Evolutionary conservation across 176 grass and related monocot genomes (phyloP).

Genomic region (Aegilops bicornis): DNA sequence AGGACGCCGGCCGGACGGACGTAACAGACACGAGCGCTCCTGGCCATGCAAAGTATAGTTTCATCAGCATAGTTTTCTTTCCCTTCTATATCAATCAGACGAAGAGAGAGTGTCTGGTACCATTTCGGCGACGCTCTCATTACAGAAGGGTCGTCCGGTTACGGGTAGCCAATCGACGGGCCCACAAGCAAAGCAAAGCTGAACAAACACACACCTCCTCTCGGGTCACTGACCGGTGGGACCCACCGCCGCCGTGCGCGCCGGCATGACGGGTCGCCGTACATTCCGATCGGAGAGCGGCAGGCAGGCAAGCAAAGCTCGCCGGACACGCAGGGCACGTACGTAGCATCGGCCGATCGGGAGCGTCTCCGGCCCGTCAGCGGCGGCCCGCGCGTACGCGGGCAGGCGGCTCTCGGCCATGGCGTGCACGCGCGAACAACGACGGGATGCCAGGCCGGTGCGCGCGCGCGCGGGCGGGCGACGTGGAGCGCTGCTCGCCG

Average conservation of each 20-base stretch:
- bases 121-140: background rate
- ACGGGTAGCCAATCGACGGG: too few species aligned
- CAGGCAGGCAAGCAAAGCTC: too few species aligned
- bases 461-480: background rate
- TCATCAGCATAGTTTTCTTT: background rate
- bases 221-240: too few species aligned
- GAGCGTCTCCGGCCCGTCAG: background rate
- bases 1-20: background rate
- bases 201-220: too few species aligned
- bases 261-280: too few species aligned
- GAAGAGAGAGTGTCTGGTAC: background rate
- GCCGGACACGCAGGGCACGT: too few species aligned
- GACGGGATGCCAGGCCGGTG: background rate
- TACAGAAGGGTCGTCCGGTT: background rate
- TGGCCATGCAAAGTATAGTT: slow-evolving; percentile 31
- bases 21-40: background rate
- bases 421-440: background rate
- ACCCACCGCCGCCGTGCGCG: too few species aligned
- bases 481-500: slow-evolving; percentile 33
- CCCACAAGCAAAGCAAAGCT: too few species aligned
- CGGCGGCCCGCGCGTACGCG: background rate
- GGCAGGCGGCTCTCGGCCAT: background rate
- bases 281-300: too few species aligned
- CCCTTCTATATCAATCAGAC: background rate
- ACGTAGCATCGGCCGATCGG: too few species aligned